Evolutionary conservation across 129 eudicot species (phyloP).

Genomic region (Deinandra increscens): DNA sequence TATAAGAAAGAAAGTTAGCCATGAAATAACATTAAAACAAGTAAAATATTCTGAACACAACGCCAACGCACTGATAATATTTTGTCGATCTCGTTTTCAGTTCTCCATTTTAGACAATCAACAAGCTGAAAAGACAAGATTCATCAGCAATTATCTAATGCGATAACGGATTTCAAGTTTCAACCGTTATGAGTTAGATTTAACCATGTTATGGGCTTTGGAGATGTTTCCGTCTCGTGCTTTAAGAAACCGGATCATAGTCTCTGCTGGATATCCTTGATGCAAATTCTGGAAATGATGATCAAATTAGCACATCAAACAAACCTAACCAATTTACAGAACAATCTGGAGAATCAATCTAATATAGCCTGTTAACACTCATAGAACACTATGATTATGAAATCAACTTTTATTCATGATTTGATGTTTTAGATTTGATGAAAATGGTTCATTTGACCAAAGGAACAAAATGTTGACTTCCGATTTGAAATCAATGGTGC

Average conservation of each 20-base stretch:
- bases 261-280: slow-evolving; percentile 77
- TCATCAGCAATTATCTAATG: slow-evolving; percentile 31
- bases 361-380: neutral
- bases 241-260: slow-evolving; percentile 68
- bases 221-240: slow-evolving; percentile 93
- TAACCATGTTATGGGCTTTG: slow-evolving; percentile 83
- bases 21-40: neutral
- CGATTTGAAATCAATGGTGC: slow-evolving; percentile 13
- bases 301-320: neutral
- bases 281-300: slow-evolving; percentile 66
- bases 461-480: slow-evolving; percentile 22
- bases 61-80: slow-evolving; percentile 75
- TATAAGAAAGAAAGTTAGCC: slow-evolving; percentile 23
- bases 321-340: neutral
- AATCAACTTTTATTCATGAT: neutral
- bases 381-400: slow-evolving; percentile 3
- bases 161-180: slow-evolving; percentile 20
- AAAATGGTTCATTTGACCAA: neutral
- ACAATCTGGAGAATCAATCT: neutral
- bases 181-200: slow-evolving; percentile 20
- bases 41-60: slow-evolving; percentile 1
- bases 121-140: slow-evolving; percentile 60
- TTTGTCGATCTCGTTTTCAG: slow-evolving; percentile 77
- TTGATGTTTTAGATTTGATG: neutral
- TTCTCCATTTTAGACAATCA: slow-evolving; percentile 92